Evolutionary conservation across 495 filamentous ascomycete species (phyloP), one percentile per base, ranked within the genome.

Genomic region (Amorphotheca resinae): DNA sequence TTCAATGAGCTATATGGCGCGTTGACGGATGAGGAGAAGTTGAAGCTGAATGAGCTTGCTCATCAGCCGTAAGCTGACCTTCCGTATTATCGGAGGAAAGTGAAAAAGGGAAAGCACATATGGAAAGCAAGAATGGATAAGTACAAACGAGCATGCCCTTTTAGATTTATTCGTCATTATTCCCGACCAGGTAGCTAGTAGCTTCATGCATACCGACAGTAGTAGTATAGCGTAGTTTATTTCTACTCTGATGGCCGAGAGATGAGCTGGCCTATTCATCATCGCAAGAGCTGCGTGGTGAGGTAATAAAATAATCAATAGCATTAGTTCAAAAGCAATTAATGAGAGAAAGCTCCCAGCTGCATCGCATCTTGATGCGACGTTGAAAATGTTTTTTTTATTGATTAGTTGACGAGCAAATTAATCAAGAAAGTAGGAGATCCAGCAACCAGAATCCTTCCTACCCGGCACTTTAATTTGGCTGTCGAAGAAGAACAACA

Each of bases 1-100:
- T 95, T 95, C 61, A 73, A 75, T 52, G 75, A 80, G 25, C 67
- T 88, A 50, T 94, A 79, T 59, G 67, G 64, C 14, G 64, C 73
- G 9, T 56, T 95, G 55, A 83, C 69, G 3, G 69, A 74, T 4
- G 72, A 78, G 42, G 88, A 95, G 64, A 80, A 84, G 63, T 64
- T 63, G 21, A 89, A 87, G 58, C 63, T 93, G 9, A 59, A 67
- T 32, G 47, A 54, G 38, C 17, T 50, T 32, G 51, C 51, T 30
- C 38, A 46, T 14, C 21, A 28, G 38, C 14, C 16, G 26, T 25
- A 28, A 26, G 8, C 18, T n/a, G n/a, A n/a, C 25, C 25, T 28
- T 28, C 25, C 25, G 11, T 5, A 11, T 5, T 28, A 28, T 12
- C 17, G 18, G 34, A 18, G 41, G 36, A n/a, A 33, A 35, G 32